Conservation (phyloP, 257 asterid genomes). For the Agastache rugosa region DNA sequence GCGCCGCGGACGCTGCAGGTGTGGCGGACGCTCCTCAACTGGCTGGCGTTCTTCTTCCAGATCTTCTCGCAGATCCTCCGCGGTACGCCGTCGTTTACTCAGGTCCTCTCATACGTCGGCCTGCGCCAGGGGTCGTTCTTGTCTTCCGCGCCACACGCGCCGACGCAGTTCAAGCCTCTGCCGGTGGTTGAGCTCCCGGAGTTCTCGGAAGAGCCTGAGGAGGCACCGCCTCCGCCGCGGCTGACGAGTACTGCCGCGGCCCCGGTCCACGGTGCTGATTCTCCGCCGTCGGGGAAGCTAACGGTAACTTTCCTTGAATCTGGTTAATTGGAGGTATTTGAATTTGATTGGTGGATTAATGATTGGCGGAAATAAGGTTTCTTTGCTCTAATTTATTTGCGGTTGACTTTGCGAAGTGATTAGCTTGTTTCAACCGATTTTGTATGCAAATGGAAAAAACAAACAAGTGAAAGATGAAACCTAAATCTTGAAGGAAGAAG, state of each 20-base stretch:
- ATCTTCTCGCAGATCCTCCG: slow-evolving; percentile 93
- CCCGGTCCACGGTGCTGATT: slow-evolving; percentile 30
- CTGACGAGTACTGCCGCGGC: slow-evolving; percentile 33
- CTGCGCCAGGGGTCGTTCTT: slow-evolving; percentile 55
- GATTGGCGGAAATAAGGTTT: slow-evolving; percentile 5
- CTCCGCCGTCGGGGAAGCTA: slow-evolving; percentile 45
- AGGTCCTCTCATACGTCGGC: slow-evolving; percentile 70
- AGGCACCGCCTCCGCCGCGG: slow-evolving; percentile 45
- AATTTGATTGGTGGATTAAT: slow-evolving; percentile 29
- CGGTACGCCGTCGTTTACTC: slow-evolving; percentile 80
- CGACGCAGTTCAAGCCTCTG: slow-evolving; percentile 68
- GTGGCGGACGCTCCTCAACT: slow-evolving; percentile 86
- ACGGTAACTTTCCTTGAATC: slow-evolving; percentile 40
- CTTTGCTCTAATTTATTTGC: slow-evolving; percentile 29
- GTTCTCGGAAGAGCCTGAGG: slow-evolving; percentile 43
- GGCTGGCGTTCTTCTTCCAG: slow-evolving; percentile 86
- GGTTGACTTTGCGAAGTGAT: slow-evolving; percentile 41
- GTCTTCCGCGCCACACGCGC: slow-evolving; percentile 50
- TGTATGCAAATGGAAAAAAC: slow-evolving; percentile 6
- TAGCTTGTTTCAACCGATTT: slow-evolving; percentile 25
- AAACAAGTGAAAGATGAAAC: neutral
- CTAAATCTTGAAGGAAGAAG: neutral
- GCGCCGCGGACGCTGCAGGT: slow-evolving; percentile 82
- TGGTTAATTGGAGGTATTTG: slow-evolving; percentile 14
- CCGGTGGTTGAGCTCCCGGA: slow-evolving; percentile 76